Percentiles rank a stretch among this genome's conserved stretches.
These are phyloP conservation scores for Fusarium nanum DNA, from an alignment of 2,329 filamentous ascomycete genomes.

Conservation along the genomic window DNA sequence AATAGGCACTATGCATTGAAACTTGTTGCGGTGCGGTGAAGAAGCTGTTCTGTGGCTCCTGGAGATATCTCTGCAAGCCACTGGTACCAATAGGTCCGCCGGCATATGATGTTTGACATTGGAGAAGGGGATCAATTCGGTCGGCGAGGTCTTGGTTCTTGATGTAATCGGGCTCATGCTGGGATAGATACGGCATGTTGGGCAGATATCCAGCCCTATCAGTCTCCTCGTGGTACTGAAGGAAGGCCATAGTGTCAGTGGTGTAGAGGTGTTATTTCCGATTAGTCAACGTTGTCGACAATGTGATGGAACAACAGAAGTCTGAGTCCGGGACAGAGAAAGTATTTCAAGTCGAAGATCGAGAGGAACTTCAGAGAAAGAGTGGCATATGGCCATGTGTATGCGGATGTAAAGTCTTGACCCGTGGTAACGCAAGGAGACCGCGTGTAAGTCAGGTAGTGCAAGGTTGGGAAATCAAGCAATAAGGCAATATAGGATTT, in stretches of 20 bases:
- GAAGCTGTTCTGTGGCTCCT: constrained; percentile 17
- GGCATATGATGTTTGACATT: neutral
- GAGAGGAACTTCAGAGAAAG: neutral
- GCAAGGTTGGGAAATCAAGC: constrained; percentile 1
- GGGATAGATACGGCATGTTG: neutral
- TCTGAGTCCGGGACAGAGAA: neutral
- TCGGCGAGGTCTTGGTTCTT: constrained; percentile 10
- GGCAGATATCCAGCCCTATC: neutral
- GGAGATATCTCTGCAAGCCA: constrained; percentile 35
- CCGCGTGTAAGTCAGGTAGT: constrained; percentile 25
- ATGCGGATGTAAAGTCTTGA: neutral
- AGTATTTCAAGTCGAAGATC: neutral
- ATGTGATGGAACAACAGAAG: neutral
- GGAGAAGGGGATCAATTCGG: constrained; percentile 32
- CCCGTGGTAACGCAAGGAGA: constrained; percentile 13
- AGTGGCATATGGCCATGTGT: neutral
- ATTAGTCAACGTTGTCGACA: neutral
- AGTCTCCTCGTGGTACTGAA: neutral
- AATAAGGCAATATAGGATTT: neutral
- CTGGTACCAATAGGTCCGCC: neutral
- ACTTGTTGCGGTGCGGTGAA: neutral
- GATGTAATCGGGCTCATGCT: neutral
- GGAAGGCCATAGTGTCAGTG: constrained; percentile 12
- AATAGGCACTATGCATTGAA: neutral
- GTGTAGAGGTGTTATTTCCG: neutral